Base-by-base conservation (phyloP, 441 rosid genomes). In the Populus hybrid region DNA sequence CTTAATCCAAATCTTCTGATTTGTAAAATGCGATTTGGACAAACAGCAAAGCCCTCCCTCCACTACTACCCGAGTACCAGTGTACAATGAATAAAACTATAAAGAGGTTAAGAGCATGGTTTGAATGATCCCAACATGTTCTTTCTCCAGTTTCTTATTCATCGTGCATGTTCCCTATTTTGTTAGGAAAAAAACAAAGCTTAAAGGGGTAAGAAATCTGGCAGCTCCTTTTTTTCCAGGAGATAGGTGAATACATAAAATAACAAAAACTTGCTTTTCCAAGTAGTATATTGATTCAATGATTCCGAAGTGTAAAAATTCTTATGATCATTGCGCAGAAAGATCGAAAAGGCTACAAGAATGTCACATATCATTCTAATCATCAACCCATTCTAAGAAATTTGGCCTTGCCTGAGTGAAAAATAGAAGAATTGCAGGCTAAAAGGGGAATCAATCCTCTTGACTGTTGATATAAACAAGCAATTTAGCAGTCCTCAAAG, bases 291-390 rank as follows among this genome's bases (percentile, higher is more conserved):
- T 12, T 42, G 54, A 42, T 12, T 42, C 74, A 76, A 2, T 1
- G 69, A 69, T 76, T 76, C 69, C 61, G 59, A 68, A 54, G 67
- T 54, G 54, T 32, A 0, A 42, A 68, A 73, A 59, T 34, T 50
- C 35, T 50, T 16, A 34, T 57, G 36, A 69, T 76, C 54, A 54
- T 54, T 32, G 24, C 8, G n/a, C 30, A 9, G 3, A 65, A 24
- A 40, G 46, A 10, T 40, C 46, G 12, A 23, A 64, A 24, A 21
- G 36, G 32, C n/a, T 11, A 5, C 35, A 69, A 35, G 26, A 34
- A 35, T 38, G 28, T 42, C 21, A 42, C 1, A 21, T 12, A 7
- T 69, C 10, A 23, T 72, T 28, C 35, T 4, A 23, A 7, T 38
- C 23, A 20, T 35, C n/a, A 72, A 7, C 3, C 21, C 20, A 14